Evolutionary conservation across 768 basidiomycete genomes (phyloP), one percentile per base, ranked within the genome.

Genomic region (Russula brevipes): DNA sequence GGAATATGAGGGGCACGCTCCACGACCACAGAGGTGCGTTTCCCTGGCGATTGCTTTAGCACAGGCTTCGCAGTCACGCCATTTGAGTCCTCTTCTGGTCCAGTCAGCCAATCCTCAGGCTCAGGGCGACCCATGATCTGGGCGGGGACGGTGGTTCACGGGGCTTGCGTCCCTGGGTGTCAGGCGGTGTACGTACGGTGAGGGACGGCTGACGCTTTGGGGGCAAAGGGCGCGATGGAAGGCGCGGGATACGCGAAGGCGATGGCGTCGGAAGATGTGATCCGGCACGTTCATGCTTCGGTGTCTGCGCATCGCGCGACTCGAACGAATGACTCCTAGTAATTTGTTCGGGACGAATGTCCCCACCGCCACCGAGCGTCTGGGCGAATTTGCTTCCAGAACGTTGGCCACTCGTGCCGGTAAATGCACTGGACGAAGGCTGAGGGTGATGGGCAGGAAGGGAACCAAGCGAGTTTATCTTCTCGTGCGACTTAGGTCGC

Each of bases 101-200:
- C 90, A 17, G 91, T 90, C 39, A 93, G 74, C 89, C 90, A 90
- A 70, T 91, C 89, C 66, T 75, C 78, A 52, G 74, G 77, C 70
- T 71, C 75, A 2, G 69, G 57, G 68, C 68, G 75, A 39, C 68
- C 69, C 24, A 61, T 63, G n/a, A 62, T 61, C 38, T 72, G 69
- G 10, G 71, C 68, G 3, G 72, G 72, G 68, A 67, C 3, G 72
- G 54, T 8, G 69, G 66, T 0, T 64, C 60, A 4, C 57, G 49
- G 12, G 69, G 38, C 17, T 49, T 58, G 10, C 42, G 41, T 36
- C 10, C 41, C 17, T 49, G 33, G 12, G 50, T 36, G 56, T 14
- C 3, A 35, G 54, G 24, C 59, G 47, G 38, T 30, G 59, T 31
- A 53, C 50, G 42, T 56, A 64, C 2, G 66, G 54, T 11, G n/a